Conservation (phyloP, 345 rosid species). For the Corchorus olitorius region DNA sequence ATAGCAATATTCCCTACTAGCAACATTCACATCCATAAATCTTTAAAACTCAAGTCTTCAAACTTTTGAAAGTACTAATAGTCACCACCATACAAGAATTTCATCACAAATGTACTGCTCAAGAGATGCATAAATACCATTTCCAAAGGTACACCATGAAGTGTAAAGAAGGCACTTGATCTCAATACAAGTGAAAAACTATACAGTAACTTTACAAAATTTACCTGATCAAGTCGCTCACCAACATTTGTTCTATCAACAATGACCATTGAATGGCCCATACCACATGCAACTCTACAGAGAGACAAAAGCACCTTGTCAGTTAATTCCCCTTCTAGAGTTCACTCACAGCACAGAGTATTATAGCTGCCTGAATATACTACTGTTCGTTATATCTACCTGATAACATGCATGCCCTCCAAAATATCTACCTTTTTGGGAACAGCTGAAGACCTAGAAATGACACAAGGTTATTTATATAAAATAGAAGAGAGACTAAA, state of each 20-base stretch:
- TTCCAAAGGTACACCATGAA: not conserved
- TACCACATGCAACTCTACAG: slow-evolving; percentile 87
- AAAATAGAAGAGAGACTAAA: not conserved
- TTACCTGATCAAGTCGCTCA: slow-evolving; percentile 89
- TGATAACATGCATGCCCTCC: slow-evolving; percentile 87
- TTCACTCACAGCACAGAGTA: slow-evolving; percentile 6
- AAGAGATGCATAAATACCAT: not conserved
- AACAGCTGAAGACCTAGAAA: slow-evolving; percentile 83
- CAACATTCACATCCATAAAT: not conserved
- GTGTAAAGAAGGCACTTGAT: not conserved
- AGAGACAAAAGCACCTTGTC: not conserved
- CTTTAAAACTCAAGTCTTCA: not conserved
- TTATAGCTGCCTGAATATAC: not conserved
- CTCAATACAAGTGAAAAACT: not conserved
- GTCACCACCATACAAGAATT: not conserved
- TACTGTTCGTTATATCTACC: slow-evolving; percentile 44
- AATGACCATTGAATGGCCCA: slow-evolving; percentile 84
- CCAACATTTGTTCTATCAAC: slow-evolving; percentile 68
- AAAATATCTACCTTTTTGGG: slow-evolving; percentile 94
- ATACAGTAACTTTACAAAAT: not conserved
- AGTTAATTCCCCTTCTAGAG: not conserved
- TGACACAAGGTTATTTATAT: slow-evolving; percentile 16
- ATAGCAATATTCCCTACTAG: not conserved
- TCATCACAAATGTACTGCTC: not conserved
- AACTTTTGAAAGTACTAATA: not conserved